These are phyloP conservation scores for Exserohilum rostratum DNA, from an alignment of 2,329 filamentous ascomycete genomes.

Conservation along the genomic window DNA sequence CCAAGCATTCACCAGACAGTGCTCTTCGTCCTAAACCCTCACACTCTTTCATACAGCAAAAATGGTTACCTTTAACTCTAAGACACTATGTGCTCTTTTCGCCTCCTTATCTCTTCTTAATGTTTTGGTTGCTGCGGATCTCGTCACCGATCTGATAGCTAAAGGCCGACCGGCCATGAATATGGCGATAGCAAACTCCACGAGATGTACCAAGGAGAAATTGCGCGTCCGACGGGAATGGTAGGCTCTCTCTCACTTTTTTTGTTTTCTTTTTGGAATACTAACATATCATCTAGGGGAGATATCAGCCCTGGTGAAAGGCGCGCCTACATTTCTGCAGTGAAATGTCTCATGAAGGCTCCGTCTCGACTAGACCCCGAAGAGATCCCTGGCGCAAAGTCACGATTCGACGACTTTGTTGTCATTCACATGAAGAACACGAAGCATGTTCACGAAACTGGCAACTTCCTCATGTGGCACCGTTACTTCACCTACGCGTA, in stretches of 20 bases:
- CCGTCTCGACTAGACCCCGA: slow-evolving; percentile 30
- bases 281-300: slow-evolving; percentile 26
- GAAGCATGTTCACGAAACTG: slow-evolving; percentile 42
- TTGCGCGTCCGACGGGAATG: slow-evolving; percentile 39
- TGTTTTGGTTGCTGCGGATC: slow-evolving; percentile 32
- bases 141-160: slow-evolving; percentile 33
- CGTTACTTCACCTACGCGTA: slow-evolving; percentile 51
- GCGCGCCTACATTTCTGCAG: slow-evolving; percentile 47
- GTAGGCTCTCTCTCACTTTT: slow-evolving; percentile 20
- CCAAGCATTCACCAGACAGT: no score
- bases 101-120: slow-evolving; percentile 26
- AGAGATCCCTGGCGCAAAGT: slow-evolving; percentile 40
- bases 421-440: slow-evolving; percentile 47
- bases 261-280: no score
- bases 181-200: slow-evolving; percentile 35
- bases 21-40: no score
- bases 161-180: slow-evolving; percentile 37
- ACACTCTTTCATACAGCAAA: no score
- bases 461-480: slow-evolving; percentile 51
- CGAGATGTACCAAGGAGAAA: slow-evolving; percentile 41
- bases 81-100: slow-evolving; percentile 31
- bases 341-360: slow-evolving; percentile 39
- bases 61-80: slow-evolving; percentile 27
- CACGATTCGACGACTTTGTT: slow-evolving; percentile 47
- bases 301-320: slow-evolving; percentile 36